Evolutionary conservation across 1,139 yeast species (phyloP).

Genomic region (Candida tropicalis): DNA sequence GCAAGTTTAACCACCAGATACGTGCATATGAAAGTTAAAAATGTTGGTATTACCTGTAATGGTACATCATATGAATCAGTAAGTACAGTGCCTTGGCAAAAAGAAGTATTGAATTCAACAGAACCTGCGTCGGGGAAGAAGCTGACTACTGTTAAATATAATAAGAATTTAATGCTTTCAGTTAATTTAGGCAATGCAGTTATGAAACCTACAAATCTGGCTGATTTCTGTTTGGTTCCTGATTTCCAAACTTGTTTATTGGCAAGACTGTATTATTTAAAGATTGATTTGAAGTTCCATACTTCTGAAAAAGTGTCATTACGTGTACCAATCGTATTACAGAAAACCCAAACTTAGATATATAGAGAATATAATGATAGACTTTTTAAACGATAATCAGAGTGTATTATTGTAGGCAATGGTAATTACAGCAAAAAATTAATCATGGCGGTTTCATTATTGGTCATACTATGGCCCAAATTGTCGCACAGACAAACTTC

Average conservation of each 20-base stretch:
- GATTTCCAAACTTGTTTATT: constrained; percentile 41
- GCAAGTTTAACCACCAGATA: constrained; percentile 35
- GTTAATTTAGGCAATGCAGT: constrained; percentile 18
- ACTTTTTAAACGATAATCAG: too few relatives aligned
- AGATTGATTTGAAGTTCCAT: constrained; percentile 31
- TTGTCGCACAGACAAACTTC: too few relatives aligned
- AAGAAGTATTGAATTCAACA: constrained; percentile 5
- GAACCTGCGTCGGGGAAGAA: constrained; percentile 1
- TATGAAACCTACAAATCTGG: constrained; percentile 14
- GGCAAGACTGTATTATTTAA: constrained; percentile 38
- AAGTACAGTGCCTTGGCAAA: constrained; percentile 12
- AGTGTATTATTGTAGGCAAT: too few relatives aligned
- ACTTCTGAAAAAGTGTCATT: constrained; percentile 30
- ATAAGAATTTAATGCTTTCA: constrained; percentile 16
- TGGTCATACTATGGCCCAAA: too few relatives aligned
- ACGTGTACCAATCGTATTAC: constrained; percentile 35
- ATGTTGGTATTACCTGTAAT: constrained; percentile 4
- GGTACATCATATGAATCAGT: constrained; percentile 3
- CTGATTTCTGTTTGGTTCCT: constrained; percentile 38
- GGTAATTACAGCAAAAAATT: too few relatives aligned
- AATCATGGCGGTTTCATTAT: too few relatives aligned
- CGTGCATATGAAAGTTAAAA: constrained; percentile 23
- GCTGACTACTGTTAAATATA: constrained; percentile 10
- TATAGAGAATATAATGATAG: background rate
- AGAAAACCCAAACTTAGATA: constrained; percentile 12